phyloP scores from a whole-genome alignment of 768 basidiomycete genomes.

The Calvatia gigantea region DNA sequence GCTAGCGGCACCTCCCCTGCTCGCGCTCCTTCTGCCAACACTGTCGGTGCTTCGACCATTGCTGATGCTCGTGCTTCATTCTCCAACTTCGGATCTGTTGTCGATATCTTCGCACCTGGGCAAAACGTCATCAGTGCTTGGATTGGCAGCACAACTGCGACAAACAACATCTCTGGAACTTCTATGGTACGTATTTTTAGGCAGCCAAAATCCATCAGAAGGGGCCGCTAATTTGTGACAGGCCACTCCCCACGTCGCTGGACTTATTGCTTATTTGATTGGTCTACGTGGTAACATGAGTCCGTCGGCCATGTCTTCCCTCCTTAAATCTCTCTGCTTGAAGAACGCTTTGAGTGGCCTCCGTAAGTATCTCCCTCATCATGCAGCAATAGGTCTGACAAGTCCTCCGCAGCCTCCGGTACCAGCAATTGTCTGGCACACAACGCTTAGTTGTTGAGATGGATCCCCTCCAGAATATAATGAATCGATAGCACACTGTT shows the following conservation, averaged over 20 bases:
- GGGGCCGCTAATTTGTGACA: constrained; percentile 3
- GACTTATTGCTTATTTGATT: constrained; percentile 36
- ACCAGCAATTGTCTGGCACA: constrained; percentile 27
- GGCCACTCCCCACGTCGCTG: constrained; percentile 39
- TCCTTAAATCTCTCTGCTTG: constrained; percentile 22
- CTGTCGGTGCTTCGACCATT: constrained; percentile 37
- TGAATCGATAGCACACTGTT: no score
- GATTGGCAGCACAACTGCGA: constrained; percentile 23
- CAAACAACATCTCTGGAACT: constrained; percentile 21
- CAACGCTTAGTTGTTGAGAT: no score
- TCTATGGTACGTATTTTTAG: constrained; percentile 21
- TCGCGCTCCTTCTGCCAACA: constrained; percentile 29
- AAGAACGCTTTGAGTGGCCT: constrained; percentile 26
- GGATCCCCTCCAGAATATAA: no score
- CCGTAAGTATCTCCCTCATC: constrained; percentile 18
- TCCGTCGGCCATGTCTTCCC: constrained; percentile 26
- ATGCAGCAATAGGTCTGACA: background rate
- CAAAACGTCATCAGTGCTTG: constrained; percentile 27
- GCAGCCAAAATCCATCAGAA: background rate
- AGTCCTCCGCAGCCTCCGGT: constrained; percentile 17
- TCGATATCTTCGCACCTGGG: constrained; percentile 41
- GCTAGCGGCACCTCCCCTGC: constrained; percentile 32
- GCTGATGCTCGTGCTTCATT: constrained; percentile 28
- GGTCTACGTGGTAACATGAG: constrained; percentile 24
- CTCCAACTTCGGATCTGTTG: constrained; percentile 40